Percentiles rank a stretch among this genome's conserved stretches.
phyloP scores from a whole-genome alignment of 495 filamentous ascomycete genomes.

The Acidiella bohemica region DNA sequence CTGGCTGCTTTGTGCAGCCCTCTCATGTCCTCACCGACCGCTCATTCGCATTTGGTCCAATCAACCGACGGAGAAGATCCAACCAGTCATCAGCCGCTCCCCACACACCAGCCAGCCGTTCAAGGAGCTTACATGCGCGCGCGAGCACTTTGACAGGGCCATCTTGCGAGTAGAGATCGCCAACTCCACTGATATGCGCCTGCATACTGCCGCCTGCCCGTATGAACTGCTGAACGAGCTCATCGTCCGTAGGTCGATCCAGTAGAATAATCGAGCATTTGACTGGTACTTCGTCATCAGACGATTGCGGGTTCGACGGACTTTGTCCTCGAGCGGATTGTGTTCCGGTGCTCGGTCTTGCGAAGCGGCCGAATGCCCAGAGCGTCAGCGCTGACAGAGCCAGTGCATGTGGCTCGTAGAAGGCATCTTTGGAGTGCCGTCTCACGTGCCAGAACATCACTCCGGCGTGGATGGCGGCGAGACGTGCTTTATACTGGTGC shows the following conservation, averaged over 20 bases:
- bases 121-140: conserved; percentile 33
- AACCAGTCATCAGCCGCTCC: background rate
- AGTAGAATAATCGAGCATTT: conserved; percentile 31
- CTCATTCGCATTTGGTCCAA: no score
- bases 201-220: conserved; percentile 36
- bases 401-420: conserved; percentile 38
- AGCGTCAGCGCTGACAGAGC: conserved; percentile 38
- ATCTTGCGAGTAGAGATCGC: conserved; percentile 34
- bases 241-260: conserved; percentile 41
- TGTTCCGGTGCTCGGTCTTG: conserved; percentile 15
- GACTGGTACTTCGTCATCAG: background rate
- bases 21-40: no score
- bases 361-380: conserved; percentile 38
- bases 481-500: conserved; percentile 42
- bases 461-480: conserved; percentile 43
- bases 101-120: conserved; percentile 31
- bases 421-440: conserved; percentile 35
- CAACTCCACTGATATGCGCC: conserved; percentile 37
- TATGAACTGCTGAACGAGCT: conserved; percentile 41
- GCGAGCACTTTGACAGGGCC: conserved; percentile 33
- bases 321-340: background rate
- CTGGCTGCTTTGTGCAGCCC: no score
- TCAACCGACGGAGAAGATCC: background rate
- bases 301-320: background rate
- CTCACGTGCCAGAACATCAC: conserved; percentile 38